Percentiles rank a stretch among this genome's conserved stretches.
Evolutionary conservation across 345 rosid species (phyloP).

Genomic region (Physaria fendleri): DNA sequence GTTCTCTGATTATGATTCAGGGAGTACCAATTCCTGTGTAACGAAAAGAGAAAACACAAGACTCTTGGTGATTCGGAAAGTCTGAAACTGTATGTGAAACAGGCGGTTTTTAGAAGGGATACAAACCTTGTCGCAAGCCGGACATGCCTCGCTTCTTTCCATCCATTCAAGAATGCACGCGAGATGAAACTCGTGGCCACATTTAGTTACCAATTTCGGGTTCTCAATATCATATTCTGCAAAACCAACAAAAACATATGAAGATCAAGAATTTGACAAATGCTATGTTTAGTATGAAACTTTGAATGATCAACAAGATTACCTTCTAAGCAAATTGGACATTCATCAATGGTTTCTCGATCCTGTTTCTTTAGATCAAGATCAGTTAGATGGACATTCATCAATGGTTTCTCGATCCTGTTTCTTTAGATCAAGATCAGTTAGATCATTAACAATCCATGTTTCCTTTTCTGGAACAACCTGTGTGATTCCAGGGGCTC

Average conservation of each 20-base stretch:
- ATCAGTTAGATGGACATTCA: conserved; percentile 43
- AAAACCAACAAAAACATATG: conserved; percentile 10
- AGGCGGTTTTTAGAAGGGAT: background rate
- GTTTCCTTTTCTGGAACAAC: conserved; percentile 44
- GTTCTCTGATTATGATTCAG: background rate
- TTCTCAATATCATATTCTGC: conserved; percentile 81
- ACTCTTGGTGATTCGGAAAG: background rate
- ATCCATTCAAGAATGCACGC: conserved; percentile 92
- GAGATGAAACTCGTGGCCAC: conserved; percentile 84
- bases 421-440: conserved; percentile 37
- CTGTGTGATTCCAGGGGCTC: conserved; percentile 28
- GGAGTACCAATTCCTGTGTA: conserved; percentile 20
- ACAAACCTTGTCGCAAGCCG: conserved; percentile 85
- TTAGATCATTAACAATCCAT: conserved; percentile 33
- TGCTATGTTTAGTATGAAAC: background rate
- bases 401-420: conserved; percentile 41
- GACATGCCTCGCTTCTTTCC: conserved; percentile 93
- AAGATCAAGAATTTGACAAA: background rate
- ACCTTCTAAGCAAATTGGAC: conserved; percentile 98
- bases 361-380: conserved; percentile 33
- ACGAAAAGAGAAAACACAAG: background rate
- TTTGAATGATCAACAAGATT: conserved; percentile 3
- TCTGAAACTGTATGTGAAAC: background rate
- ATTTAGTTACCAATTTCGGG: conserved; percentile 68
- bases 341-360: conserved; percentile 45